Conservation (phyloP, 2,329 filamentous ascomycete genomes). For the Aphanocladium album region DNA sequence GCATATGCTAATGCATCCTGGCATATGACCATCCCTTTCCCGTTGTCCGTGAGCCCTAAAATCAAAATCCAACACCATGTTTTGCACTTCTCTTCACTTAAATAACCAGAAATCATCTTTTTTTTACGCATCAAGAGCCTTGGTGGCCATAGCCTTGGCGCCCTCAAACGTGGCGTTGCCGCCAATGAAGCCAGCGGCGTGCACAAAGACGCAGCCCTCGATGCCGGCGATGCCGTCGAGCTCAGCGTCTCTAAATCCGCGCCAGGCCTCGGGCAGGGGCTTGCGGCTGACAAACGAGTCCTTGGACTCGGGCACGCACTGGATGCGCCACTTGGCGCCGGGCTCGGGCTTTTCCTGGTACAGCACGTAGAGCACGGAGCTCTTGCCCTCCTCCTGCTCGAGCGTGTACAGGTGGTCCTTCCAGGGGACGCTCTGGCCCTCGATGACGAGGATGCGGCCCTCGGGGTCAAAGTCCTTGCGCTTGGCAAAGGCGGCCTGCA, state of each 20-base stretch:
- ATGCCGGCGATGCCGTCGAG: constrained; percentile 68
- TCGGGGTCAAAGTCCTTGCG: constrained; percentile 63
- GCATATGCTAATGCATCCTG: not conserved
- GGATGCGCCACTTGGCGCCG: constrained; percentile 85
- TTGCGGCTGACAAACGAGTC: constrained; percentile 90
- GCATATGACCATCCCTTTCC: no score
- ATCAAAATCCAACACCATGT: not conserved
- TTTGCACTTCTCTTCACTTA: not conserved
- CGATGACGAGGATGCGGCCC: constrained; percentile 77
- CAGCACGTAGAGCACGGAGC: constrained; percentile 72
- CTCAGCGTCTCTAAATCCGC: constrained; percentile 81
- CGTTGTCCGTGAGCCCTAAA: no score
- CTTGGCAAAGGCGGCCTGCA: constrained; percentile 68
- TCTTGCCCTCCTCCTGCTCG: constrained; percentile 65
- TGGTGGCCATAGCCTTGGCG: constrained; percentile 76
- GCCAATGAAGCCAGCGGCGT: constrained; percentile 92
- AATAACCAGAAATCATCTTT: no score
- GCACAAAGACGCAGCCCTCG: constrained; percentile 80
- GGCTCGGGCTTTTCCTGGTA: constrained; percentile 78
- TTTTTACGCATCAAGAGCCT: constrained; percentile 52
- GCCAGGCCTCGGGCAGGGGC: constrained; percentile 85
- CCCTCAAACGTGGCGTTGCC: constrained; percentile 91
- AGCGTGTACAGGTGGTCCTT: constrained; percentile 92
- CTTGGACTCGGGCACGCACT: constrained; percentile 79
- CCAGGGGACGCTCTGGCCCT: constrained; percentile 78